A percentile compares a stretch with the other conserved stretches of the same genome.
Conservation (phyloP, 2,329 filamentous ascomycete species). For the Talaromyces funiculosus region DNA sequence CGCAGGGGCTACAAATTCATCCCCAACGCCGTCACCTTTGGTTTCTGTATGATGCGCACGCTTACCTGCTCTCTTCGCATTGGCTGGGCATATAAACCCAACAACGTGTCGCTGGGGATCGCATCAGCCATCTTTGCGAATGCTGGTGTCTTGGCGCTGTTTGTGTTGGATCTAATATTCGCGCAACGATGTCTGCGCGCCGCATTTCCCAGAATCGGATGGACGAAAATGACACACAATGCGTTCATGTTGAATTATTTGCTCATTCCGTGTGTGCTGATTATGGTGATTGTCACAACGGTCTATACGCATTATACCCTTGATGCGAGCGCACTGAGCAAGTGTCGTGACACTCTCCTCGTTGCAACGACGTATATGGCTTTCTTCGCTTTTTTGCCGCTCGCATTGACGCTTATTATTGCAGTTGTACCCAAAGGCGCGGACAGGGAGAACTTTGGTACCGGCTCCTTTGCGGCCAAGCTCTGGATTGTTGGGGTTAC, state of each 20-base stretch:
- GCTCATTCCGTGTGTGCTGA: conserved; percentile 53
- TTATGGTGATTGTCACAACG: conserved; percentile 61
- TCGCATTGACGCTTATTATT: conserved; percentile 50
- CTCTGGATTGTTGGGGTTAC: conserved; percentile 58
- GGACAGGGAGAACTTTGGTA: conserved; percentile 57
- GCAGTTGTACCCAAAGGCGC: conserved; percentile 42
- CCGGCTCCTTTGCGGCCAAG: conserved; percentile 62
- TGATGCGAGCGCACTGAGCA: conserved; percentile 42
- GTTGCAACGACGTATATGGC: conserved; percentile 58
- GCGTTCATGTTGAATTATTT: conserved; percentile 56
- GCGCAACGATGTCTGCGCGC: conserved; percentile 69
- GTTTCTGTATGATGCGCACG: conserved; percentile 48
- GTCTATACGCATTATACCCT: conserved; percentile 65
- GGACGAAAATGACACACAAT: conserved; percentile 51
- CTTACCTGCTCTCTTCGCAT: conserved; percentile 48
- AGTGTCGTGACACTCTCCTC: conserved; percentile 60
- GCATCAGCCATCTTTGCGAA: conserved; percentile 64
- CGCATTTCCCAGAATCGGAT: conserved; percentile 65
- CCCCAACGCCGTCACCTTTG: conserved; percentile 41
- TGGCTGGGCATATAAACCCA: conserved; percentile 47
- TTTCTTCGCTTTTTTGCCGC: conserved; percentile 60
- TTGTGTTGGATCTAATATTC: conserved; percentile 72
- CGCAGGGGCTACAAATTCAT: conserved; percentile 45
- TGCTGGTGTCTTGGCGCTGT: conserved; percentile 68
- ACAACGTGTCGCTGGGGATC: conserved; percentile 46